These are phyloP conservation scores for Epichloe coenophiala DNA, from an alignment of 2,329 filamentous ascomycete species.

Conservation along the genomic window DNA sequence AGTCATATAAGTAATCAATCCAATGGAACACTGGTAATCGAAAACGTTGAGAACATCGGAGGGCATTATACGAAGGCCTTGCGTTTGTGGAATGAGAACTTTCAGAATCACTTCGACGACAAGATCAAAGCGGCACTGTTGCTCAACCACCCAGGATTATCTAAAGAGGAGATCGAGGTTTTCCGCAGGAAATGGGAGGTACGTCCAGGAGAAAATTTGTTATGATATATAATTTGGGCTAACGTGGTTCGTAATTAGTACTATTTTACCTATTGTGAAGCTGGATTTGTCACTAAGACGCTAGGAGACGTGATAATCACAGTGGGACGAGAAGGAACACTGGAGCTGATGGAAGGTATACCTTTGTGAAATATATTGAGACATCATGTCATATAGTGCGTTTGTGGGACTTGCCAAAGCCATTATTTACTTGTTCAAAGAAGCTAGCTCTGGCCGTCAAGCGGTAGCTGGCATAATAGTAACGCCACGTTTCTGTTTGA, in stretches of 20 bases:
- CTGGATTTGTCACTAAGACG: slow-evolving; percentile 58
- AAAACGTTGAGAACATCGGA: slow-evolving; percentile 58
- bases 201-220: slow-evolving; percentile 11
- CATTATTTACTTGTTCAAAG: background rate
- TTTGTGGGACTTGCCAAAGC: background rate
- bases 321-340: slow-evolving; percentile 48
- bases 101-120: slow-evolving; percentile 46
- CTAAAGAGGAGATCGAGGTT: slow-evolving; percentile 47
- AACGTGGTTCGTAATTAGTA: slow-evolving; percentile 30
- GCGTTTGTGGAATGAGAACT: slow-evolving; percentile 53
- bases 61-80: slow-evolving; percentile 60
- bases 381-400: background rate
- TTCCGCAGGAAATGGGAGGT: slow-evolving; percentile 62
- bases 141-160: slow-evolving; percentile 43
- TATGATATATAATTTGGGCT: slow-evolving; percentile 3
- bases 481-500: background rate
- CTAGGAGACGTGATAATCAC: slow-evolving; percentile 62
- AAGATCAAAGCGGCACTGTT: slow-evolving; percentile 47
- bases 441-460: background rate
- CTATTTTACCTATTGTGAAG: slow-evolving; percentile 65
- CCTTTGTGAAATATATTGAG: slow-evolving; percentile 32
- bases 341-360: slow-evolving; percentile 58
- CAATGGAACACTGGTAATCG: slow-evolving; percentile 48
- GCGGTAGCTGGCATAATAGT: background rate
- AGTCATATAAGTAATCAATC: slow-evolving; percentile 48